Evolutionary conservation across 805 yeast species (phyloP), one percentile per base, ranked within the genome.

Genomic region (Starmerella khaoyaiensis): DNA sequence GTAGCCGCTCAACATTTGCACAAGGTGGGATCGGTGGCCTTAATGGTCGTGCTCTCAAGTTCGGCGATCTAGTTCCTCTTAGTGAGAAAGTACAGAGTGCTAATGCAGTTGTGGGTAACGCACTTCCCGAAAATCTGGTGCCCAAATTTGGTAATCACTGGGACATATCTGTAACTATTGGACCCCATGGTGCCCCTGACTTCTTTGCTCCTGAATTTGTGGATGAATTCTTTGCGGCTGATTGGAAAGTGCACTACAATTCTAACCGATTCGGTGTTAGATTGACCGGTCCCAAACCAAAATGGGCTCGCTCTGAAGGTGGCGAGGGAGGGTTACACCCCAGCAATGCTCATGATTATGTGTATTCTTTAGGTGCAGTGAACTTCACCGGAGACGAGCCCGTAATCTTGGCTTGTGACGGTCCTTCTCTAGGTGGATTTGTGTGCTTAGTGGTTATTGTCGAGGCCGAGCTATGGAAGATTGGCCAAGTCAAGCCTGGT

Each of bases 321-420:
- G 98, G 97, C 43, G 94, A 84, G 52, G 98, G 90, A 41, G 98
- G 98, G 40, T 67, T 87, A 54, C 98, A 87, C 64, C 98, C 98
- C 34, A 84, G 96, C n/a, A 87, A 87, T 61, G 86, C 94, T 29
- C 97, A 87, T 57, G 98, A 87, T 63, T 90, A 87, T 55, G 97
- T 87, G 36, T 87, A 87, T 58, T 83, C 97, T 1, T 63, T 84
- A 36, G 97, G 98, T 51, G 97, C 98, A 21, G 78, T 87, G 58
- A 90, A 90, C 61, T 90, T 90, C 58, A 90, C 97, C 24, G 98
- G 98, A 61, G 97, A 90, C 61, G 97, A 87, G 60, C 97, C 97
- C 1, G 98, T 87, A 23, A 84, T 87, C 46, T 68, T 87, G 58
- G 83, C 97, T 2, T 82, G 96, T 56, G 98, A 87, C 62, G 97